These are phyloP conservation scores for Podaxis carcinomalis DNA, from an alignment of 768 basidiomycete species.

Conservation along the genomic window DNA sequence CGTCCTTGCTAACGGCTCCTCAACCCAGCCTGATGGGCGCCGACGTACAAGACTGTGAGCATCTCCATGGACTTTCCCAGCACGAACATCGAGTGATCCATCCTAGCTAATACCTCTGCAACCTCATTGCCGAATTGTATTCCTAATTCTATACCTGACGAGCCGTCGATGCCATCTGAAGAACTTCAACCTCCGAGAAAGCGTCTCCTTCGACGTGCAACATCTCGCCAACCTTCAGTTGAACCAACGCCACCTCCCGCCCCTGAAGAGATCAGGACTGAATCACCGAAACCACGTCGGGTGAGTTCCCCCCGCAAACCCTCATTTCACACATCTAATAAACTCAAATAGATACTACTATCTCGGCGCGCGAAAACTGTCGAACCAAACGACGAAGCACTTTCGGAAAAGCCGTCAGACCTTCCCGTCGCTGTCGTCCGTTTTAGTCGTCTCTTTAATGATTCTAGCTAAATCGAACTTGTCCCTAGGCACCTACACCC, in stretches of 20 bases:
- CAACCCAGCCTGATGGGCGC: conserved; percentile 13
- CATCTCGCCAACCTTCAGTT: conserved; percentile 37
- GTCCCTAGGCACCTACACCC: conserved; percentile 34
- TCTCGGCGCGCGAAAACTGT: conserved; percentile 38
- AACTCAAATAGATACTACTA: conserved; percentile 16
- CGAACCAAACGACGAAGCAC: conserved; percentile 19
- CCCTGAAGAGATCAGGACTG: conserved; percentile 4
- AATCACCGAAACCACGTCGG: conserved; percentile 10
- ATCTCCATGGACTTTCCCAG: not conserved
- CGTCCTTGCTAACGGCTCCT: conserved; percentile 22
- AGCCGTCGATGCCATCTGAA: conserved; percentile 37
- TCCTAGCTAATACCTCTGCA: conserved; percentile 22
- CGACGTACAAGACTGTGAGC: conserved; percentile 10
- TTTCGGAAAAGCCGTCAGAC: not conserved
- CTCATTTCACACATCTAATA: not conserved
- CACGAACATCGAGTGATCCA: not conserved
- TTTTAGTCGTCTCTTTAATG: not conserved
- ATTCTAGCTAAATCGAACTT: not conserved
- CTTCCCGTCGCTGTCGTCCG: conserved; percentile 14
- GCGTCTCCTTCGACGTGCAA: conserved; percentile 31
- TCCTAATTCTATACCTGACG: conserved; percentile 49
- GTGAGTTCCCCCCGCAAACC: conserved; percentile 7
- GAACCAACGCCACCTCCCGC: conserved; percentile 21
- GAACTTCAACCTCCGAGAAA: conserved; percentile 18
- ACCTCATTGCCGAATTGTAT: conserved; percentile 41